These are phyloP conservation scores for Epichloe aotearoae DNA, from an alignment of 2,329 filamentous ascomycete species.

Conservation along the genomic window DNA sequence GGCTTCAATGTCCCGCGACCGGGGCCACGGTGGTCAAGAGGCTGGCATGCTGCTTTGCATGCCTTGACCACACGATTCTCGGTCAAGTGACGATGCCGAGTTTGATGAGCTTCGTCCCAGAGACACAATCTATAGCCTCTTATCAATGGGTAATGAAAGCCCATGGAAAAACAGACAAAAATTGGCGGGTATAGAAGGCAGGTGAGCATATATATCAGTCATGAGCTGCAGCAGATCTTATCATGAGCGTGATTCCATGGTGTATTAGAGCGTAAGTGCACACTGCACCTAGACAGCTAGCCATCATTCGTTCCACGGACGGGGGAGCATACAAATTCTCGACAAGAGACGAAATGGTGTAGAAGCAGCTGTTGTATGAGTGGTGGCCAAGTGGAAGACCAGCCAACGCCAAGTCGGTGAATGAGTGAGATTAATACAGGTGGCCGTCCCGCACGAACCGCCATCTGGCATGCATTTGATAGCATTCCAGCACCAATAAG, in stretches of 20 bases:
- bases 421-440: background rate
- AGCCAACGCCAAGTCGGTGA: background rate
- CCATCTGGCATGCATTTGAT: slow-evolving; percentile 7
- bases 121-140: slow-evolving; percentile 1
- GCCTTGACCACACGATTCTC: slow-evolving; percentile 4
- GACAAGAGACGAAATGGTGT: background rate
- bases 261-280: background rate
- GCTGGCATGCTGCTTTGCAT: slow-evolving; percentile 10
- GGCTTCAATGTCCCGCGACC: slow-evolving; percentile 8
- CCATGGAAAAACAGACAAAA: too few relatives aligned
- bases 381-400: background rate
- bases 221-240: background rate
- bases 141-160: background rate
- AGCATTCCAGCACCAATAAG: slow-evolving; percentile 8
- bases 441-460: background rate
- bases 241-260: background rate
- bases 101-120: slow-evolving; percentile 1
- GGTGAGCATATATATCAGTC: background rate
- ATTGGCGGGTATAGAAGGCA: background rate
- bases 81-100: slow-evolving; percentile 7
- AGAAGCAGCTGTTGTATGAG: background rate
- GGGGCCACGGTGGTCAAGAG: background rate
- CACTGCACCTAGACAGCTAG: background rate
- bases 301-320: background rate
- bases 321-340: background rate